Percentiles rank a stretch among this genome's conserved stretches.
Conservation (phyloP, 2,329 filamentous ascomycete genomes). For the Diaporthe caulivora region DNA sequence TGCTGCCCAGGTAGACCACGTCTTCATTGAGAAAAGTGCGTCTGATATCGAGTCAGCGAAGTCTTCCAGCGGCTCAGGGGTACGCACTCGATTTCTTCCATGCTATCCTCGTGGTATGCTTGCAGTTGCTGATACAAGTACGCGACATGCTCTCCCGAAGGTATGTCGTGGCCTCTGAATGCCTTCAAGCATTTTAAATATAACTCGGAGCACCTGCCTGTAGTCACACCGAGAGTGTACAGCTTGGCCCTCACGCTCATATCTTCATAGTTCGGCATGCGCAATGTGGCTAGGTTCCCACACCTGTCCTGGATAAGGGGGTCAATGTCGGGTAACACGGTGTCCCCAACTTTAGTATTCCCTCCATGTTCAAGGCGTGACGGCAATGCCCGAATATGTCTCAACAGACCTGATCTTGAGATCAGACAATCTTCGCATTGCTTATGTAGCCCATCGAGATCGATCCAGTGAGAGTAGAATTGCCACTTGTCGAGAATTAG, state of each 20-base stretch:
- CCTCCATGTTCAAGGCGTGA: not conserved
- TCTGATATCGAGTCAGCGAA: not conserved
- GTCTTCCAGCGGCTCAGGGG: fast-evolving
- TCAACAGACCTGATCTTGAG: not conserved
- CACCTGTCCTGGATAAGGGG: not conserved
- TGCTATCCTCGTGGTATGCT: not conserved
- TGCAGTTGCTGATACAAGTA: not conserved
- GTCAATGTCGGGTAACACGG: not conserved
- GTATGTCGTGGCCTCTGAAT: not conserved
- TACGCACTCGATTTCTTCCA: not conserved
- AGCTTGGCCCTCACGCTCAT: not conserved
- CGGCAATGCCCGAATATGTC: not conserved
- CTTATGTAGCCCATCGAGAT: not conserved
- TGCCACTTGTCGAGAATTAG: not conserved
- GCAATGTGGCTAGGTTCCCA: not conserved
- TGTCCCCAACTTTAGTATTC: not conserved
- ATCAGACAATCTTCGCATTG: not conserved
- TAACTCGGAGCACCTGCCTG: not conserved
- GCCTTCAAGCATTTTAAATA: not conserved
- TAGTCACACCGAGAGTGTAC: not conserved
- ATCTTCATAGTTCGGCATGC: not conserved
- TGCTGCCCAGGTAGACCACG: not conserved
- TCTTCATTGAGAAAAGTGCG: not conserved
- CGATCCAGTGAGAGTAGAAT: not conserved
- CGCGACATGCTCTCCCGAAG: not conserved